These are phyloP conservation scores for Ulmus americana DNA, from an alignment of 331 rosid genomes.

Conservation along the genomic window DNA sequence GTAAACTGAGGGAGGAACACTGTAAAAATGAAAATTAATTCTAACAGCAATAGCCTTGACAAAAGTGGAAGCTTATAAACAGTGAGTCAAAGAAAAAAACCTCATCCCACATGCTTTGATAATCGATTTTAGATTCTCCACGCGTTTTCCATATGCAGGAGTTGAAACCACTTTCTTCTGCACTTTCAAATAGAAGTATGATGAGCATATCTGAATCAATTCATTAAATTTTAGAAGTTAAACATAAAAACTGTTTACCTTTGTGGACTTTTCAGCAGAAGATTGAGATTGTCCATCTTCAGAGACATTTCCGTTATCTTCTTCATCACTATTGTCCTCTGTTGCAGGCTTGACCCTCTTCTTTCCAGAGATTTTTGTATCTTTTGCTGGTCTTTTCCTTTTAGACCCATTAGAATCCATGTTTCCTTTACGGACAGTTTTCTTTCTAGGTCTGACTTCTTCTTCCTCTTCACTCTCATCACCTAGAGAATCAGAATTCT, in stretches of 20 bases:
- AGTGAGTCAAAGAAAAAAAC: conserved; percentile 35
- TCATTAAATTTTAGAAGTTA: conserved; percentile 11
- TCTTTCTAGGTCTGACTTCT: conserved; percentile 60
- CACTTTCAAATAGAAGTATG: conserved; percentile 10
- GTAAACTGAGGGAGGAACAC: conserved; percentile 78
- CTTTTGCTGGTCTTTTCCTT: conserved; percentile 54
- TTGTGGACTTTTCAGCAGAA: conserved; percentile 46
- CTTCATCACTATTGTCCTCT: conserved; percentile 47
- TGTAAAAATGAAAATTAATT: conserved; percentile 32
- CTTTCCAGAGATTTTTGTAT: conserved; percentile 42
- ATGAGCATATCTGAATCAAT: conserved; percentile 10
- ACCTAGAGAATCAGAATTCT: conserved; percentile 47
- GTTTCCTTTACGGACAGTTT: conserved; percentile 46
- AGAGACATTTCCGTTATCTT: conserved; percentile 52
- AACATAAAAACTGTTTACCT: conserved; percentile 32
- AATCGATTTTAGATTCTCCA: conserved; percentile 81
- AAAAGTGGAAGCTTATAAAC: conserved; percentile 21
- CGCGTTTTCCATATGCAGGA: conserved; percentile 72
- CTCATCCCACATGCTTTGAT: conserved; percentile 97
- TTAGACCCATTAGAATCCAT: conserved; percentile 37
- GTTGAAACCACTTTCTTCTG: conserved; percentile 80
- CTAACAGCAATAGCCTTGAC: conserved; percentile 24
- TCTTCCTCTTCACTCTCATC: conserved; percentile 45
- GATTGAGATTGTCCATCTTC: conserved; percentile 69
- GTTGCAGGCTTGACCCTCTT: conserved; percentile 50